Evolutionary conservation across 768 basidiomycete species (phyloP).

Genomic region (Fomitopsis pulvina): DNA sequence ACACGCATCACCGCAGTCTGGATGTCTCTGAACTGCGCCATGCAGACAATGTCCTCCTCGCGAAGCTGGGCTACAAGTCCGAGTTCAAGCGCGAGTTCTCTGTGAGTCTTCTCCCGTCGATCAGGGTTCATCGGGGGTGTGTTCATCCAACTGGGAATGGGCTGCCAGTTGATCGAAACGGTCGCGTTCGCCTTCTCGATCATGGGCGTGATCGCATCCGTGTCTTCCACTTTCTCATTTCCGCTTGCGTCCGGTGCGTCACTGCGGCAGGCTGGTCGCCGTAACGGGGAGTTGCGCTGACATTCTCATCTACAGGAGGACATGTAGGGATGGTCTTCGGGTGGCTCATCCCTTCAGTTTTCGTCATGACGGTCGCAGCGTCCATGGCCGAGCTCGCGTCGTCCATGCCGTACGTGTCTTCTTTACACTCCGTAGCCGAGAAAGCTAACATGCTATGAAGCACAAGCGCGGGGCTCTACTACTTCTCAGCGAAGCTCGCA

Average conservation of each 20-base stretch:
- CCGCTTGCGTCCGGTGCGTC: slow-evolving; percentile 51
- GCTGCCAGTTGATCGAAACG: slow-evolving; percentile 48
- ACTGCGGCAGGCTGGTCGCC: background rate
- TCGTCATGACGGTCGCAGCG: slow-evolving; percentile 60
- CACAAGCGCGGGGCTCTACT: slow-evolving; percentile 74
- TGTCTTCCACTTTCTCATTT: slow-evolving; percentile 61
- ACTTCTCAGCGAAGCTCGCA: slow-evolving; percentile 71
- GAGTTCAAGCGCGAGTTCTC: slow-evolving; percentile 74
- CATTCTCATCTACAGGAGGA: slow-evolving; percentile 39
- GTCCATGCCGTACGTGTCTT: slow-evolving; percentile 60
- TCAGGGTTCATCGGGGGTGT: background rate
- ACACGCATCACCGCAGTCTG: slow-evolving; percentile 4
- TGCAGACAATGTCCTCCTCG: slow-evolving; percentile 52
- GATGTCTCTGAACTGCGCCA: slow-evolving; percentile 23
- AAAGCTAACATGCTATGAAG: slow-evolving; percentile 25
- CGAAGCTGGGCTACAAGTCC: slow-evolving; percentile 61
- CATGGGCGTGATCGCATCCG: slow-evolving; percentile 68
- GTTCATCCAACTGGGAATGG: too few species aligned
- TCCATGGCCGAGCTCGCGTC: slow-evolving; percentile 72
- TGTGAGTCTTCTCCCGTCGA: slow-evolving; percentile 28
- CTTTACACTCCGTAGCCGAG: background rate
- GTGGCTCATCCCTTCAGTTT: slow-evolving; percentile 66
- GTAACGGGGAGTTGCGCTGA: background rate
- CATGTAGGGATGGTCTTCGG: slow-evolving; percentile 77
- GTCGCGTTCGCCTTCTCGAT: slow-evolving; percentile 62